Evolutionary conservation across 2,329 filamentous ascomycete genomes (phyloP), one percentile per base, ranked within the genome.

Genomic region (Phialophora tarda): DNA sequence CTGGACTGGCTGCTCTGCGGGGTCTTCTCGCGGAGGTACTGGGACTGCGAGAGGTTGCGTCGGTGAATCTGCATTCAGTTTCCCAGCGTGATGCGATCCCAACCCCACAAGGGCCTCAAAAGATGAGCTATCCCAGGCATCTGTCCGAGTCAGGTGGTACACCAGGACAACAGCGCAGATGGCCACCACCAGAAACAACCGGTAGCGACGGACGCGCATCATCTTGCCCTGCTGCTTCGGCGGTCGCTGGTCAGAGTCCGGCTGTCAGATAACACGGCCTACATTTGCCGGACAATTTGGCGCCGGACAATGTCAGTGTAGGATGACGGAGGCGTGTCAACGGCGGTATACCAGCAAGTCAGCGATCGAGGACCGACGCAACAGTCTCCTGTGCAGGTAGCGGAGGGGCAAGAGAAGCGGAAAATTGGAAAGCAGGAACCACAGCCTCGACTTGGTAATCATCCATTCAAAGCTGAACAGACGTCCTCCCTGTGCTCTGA

Each of bases 141-240:
- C 78, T 65, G 82, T 80, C 57, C 78, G 77, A 38, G 79, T 76
- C 69, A 86, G 85, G 70, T 83, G 83, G 72, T 86, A 81, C 61
- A 87, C 75, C 2, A 81, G 74, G 48, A 82, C 73, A 47, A 81
- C 70, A 21, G 79, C 74, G 62, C 81, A 74, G 62, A 78, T 73
- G 34, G 81, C 80, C 63, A 83, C 80, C 44, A 81, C 70, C 60
- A 83, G 69, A 62, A 82, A 80, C 38, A 80, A 72, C 64, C 82
- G 78, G 71, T 83, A 84, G 70, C 82, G 80, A 61, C 82, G 82
- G 67, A 81, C 72, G 62, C 81, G 81, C 72, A 82, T 75, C 82
- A 84, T 83, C 64, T 44, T 44, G 24, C 67, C 59, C 44, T 28
- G 5, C n/a, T 55, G 51, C 24, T 30, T 62, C 48, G 38, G 32